Evolutionary conservation across 1,284 basidiomycete genomes (phyloP), one percentile per base, ranked within the genome.

Genomic region (Tylopilus orsonianus): DNA sequence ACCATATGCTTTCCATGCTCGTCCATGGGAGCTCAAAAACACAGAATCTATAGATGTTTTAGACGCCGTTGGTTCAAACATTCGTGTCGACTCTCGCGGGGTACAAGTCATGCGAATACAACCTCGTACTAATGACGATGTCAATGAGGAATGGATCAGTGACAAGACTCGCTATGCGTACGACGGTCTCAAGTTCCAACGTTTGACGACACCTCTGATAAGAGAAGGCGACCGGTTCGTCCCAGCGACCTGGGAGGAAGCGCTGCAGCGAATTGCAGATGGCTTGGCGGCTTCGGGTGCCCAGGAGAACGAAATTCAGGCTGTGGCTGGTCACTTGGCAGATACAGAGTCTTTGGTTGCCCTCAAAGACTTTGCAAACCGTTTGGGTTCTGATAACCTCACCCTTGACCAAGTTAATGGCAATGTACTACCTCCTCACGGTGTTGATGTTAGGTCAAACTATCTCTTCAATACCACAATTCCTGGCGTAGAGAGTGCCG

Each of bases 141-240:
- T 99, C 54, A 99, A 99, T 71, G 97, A 99, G 76, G 97, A 99
- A 72, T 99, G 97, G 96, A 97, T 99, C 71, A 95, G 85, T 71
- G 96, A 99, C 81, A 99, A 99, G 81, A 96, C 96, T 2, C 90
- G 97, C 53, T 96, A 93, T 70, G 92, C 96, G 2, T 90, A 93
- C 68, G 97, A 99, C 62, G 97, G 97, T 35, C 81, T 99, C 44
- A 87, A 87, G 63, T 96, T 93, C 79, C 97, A 99, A 71, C 88
- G 96, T 30, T 75, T 99, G 61, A 98, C 95, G 13, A 88, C 86
- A 1, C 97, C 97, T 8, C 80, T 99, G 33, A 75, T 98, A 62
- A 92, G 95, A 68, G 79, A 89, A 59, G 95, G 91, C 33, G 93
- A 96, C 69, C 85, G 93, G 38, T 99, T 99, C 65, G 88, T 96